Evolutionary conservation across 176 grass and related monocot species (phyloP), one percentile per base, ranked within the genome.

Genomic region (Puya raimondii): DNA sequence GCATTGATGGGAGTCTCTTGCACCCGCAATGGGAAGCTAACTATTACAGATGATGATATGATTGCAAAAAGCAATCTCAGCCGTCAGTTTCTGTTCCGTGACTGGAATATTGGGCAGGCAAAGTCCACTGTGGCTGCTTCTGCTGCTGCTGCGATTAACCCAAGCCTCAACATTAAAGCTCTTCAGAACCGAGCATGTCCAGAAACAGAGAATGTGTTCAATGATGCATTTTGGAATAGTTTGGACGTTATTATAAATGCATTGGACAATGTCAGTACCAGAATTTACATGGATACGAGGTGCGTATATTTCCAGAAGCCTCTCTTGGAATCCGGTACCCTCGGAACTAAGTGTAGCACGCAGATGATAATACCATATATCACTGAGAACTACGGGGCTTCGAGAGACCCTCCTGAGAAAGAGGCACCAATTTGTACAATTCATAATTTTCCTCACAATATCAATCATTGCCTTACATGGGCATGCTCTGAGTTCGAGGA

Each of bases 231-330:
- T 57, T 92, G 89, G 89, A 80, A 83, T 72, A 79, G 73, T 33
- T 77, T 92, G 63, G 58, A 88, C 83, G 80, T 74, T 72, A 71
- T 83, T 61, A 75, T 92, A 66, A 92, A 88, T 83, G 89, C 89
- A 72, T 76, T 92, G 48, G 85, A 92, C 74, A 92, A 92, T 81
- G 70, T 92, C 66, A 73, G 80, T 78, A 66, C 89, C 76, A 88
- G 89, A 74, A 67, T 92, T 80, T 92, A 92, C 67, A 85, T 92
- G 69, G 89, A 92, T 25, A 82, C 76, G 71, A 79, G 89, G 48
- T 92, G 89, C 73, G 54, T 92, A 57, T 92, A 92, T 78, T 92
- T 92, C 74, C 89, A 88, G 77, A 92, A 86, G 75, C 89, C 89
- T 47, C 82, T 92, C 42, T 53, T 92, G 69, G 89, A 92, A 78